These are phyloP conservation scores for Euphorbia tirucalli DNA, from an alignment of 345 rosid species.

Conservation along the genomic window DNA sequence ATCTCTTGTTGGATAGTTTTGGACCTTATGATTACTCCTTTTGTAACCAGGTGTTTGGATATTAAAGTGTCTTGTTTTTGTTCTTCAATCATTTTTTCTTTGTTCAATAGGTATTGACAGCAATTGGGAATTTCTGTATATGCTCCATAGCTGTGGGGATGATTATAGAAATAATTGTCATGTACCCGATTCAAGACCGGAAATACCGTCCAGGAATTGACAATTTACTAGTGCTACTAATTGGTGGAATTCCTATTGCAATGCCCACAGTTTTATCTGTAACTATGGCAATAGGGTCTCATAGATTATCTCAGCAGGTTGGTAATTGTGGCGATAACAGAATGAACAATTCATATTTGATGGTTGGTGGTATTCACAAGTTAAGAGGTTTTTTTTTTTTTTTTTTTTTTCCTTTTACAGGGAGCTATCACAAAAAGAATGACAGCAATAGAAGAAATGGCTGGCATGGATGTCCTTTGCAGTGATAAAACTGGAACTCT, in stretches of 20 bases:
- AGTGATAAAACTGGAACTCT: constrained; percentile 70
- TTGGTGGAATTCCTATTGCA: constrained; percentile 74
- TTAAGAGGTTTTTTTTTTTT: no score
- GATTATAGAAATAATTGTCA: constrained; percentile 73
- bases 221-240: constrained; percentile 62
- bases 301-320: constrained; percentile 62
- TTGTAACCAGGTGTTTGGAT: no score
- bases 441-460: constrained; percentile 80
- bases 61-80: not conserved
- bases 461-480: constrained; percentile 72
- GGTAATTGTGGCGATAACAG: constrained; percentile 4
- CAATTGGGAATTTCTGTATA: constrained; percentile 90
- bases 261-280: constrained; percentile 73
- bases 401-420: constrained; percentile 29
- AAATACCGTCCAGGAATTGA: constrained; percentile 81
- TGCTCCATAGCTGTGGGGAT: constrained; percentile 84
- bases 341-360: not conserved
- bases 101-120: constrained; percentile 59
- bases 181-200: constrained; percentile 84
- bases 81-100: not conserved
- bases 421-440: constrained; percentile 74
- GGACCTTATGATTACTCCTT: not conserved
- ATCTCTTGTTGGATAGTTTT: not conserved
- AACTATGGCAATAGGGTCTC: constrained; percentile 72
- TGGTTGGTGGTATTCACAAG: not conserved